Percentiles rank a stretch among this genome's conserved stretches.
Conservation (phyloP, 2,329 filamentous ascomycete species). For the Ilyonectria destructans region DNA sequence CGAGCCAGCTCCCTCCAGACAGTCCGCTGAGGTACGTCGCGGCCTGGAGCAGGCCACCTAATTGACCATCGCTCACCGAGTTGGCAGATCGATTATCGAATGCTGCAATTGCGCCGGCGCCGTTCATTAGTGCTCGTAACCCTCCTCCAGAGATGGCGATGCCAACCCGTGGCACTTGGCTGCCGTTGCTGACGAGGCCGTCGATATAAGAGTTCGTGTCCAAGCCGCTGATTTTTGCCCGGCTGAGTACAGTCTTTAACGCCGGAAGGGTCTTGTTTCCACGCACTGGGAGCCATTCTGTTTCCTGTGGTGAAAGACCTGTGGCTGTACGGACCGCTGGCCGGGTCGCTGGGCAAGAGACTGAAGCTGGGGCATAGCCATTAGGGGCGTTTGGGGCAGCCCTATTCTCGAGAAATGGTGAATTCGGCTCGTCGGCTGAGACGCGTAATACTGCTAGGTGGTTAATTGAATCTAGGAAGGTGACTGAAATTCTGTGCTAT, state of each 20-base stretch:
- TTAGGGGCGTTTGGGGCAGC: constrained; percentile 29
- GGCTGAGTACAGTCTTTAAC: constrained; percentile 78
- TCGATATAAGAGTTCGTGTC: constrained; percentile 80
- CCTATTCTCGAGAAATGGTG: background rate
- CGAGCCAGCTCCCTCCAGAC: constrained; percentile 83
- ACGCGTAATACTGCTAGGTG: background rate
- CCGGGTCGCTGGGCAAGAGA: constrained; percentile 28
- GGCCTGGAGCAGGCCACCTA: constrained; percentile 83
- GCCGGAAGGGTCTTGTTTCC: constrained; percentile 79
- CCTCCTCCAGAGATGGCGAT: constrained; percentile 85
- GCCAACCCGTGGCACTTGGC: constrained; percentile 66
- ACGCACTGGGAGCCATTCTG: constrained; percentile 76
- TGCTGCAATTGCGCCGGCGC: constrained; percentile 81
- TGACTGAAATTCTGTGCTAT: background rate
- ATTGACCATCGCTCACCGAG: constrained; percentile 63
- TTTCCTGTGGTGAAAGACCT: constrained; percentile 26
- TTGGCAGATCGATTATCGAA: constrained; percentile 79
- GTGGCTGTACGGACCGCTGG: constrained; percentile 25
- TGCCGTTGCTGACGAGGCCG: constrained; percentile 76
- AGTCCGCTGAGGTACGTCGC: constrained; percentile 82
- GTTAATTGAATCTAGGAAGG: background rate
- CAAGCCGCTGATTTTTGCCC: constrained; percentile 79
- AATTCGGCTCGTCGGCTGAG: background rate
- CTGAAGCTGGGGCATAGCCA: constrained; percentile 28
- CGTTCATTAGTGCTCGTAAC: constrained; percentile 84